Conservation (phyloP, 805 yeast genomes). For the Clavispora vitiphila region DNA sequence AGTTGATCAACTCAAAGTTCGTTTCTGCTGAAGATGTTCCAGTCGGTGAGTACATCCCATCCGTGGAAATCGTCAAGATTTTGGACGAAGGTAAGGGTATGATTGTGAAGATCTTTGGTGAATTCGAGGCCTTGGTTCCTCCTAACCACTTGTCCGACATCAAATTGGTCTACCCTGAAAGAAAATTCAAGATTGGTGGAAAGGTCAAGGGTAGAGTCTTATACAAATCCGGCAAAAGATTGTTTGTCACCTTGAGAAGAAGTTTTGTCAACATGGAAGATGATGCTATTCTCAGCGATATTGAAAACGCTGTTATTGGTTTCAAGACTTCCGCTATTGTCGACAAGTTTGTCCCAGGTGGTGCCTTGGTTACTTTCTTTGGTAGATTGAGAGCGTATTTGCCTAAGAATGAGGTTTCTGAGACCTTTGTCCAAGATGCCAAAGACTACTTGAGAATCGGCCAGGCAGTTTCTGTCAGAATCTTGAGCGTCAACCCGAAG, state of each 20-base stretch:
- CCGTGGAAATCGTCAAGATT: constrained; percentile 50
- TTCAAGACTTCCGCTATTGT: constrained; percentile 68
- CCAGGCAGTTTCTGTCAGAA: constrained; percentile 72
- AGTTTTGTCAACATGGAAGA: constrained; percentile 66
- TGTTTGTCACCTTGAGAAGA: constrained; percentile 74
- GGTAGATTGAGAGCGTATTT: constrained; percentile 73
- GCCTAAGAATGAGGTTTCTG: constrained; percentile 86
- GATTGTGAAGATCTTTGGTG: constrained; percentile 56
- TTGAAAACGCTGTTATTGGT: constrained; percentile 39
- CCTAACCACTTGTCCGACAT: constrained; percentile 77
- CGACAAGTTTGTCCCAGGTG: constrained; percentile 62
- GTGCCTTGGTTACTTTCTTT: constrained; percentile 81
- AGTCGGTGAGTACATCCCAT: constrained; percentile 59
- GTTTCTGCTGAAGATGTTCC: constrained; percentile 70
- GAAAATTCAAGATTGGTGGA: constrained; percentile 82
- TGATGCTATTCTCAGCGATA: constrained; percentile 42
- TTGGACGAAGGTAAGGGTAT: constrained; percentile 60
- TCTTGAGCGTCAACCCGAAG: constrained; percentile 50
- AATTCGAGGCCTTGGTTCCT: constrained; percentile 72
- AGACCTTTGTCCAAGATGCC: constrained; percentile 74
- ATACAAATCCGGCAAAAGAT: constrained; percentile 42
- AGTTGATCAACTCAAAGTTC: constrained; percentile 58
- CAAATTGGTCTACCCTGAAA: constrained; percentile 81
- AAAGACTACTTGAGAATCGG: constrained; percentile 75
- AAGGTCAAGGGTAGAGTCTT: constrained; percentile 74